Evolutionary conservation across 2,329 filamentous ascomycete species (phyloP), one percentile per base, ranked within the genome.

Genomic region (Nannizzia gypsea): DNA sequence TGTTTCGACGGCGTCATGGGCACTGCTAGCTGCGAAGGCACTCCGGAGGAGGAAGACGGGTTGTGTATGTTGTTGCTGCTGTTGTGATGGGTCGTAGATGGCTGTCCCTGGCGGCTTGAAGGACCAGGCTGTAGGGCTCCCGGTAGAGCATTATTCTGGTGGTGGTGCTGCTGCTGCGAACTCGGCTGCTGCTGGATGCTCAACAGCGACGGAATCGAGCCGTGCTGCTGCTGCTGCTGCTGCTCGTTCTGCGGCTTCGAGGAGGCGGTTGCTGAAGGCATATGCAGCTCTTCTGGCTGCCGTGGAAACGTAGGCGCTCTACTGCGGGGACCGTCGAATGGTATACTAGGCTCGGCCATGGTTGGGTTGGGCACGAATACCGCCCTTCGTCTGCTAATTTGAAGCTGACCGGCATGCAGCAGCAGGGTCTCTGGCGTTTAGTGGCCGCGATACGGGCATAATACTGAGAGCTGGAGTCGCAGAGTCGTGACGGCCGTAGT

Each of bases 1-100:
- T 86, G 82, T 69, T 87, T 85, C 56, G 84, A 82, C 48, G 86
- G 83, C 26, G 83, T 80, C 59, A 74, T 71, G 42, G 75, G 69
- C 59, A 74, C 75, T 60, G 74, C 72, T 59, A 71, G 65, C 61
- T 75, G 71, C 52, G 76, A 75, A 50, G 75, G 74, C 55, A 76
- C 67, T 64, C 78, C 78, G 59, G 78, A 78, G 65, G 83, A 74
- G 28, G 81, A 81, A n/a, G 38, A 42, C 31, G 31, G 13, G 31
- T 36, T 36, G 31, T 36, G 31, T 36, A 36, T 36, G 31, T 36
- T 36, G 31, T 36, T 36, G 31, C 31, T 36, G 4, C 9, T 36
- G 15, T 42, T 42, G n/a, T 42, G 13, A 64, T 83, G 81, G 59
- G 83, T 71, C n/a, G 75, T 76, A 24, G 84, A 80, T 26, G 82